Percentiles rank a stretch among this genome's conserved stretches.
Evolutionary conservation across 805 yeast genomes (phyloP).

Genomic region (Ogataea naganishii): DNA sequence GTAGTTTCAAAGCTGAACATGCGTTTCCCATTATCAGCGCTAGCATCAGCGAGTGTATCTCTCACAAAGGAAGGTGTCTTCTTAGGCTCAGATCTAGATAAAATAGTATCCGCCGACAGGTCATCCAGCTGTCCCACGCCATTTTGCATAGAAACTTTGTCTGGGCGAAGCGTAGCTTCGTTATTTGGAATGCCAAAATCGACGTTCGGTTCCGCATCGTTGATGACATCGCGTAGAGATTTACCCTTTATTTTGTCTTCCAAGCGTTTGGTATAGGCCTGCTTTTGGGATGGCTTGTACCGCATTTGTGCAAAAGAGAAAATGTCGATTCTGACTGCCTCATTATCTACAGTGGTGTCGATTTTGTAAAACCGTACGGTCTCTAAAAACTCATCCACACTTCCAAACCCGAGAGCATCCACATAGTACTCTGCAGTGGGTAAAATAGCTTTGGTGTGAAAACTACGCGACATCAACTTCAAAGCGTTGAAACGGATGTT

Average conservation of each 20-base stretch:
- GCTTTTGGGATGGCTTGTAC: conserved; percentile 27
- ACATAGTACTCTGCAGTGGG: conserved; percentile 35
- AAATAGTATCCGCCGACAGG: too few relatives aligned
- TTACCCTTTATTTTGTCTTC: conserved; percentile 28
- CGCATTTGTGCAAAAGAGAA: conserved; percentile 26
- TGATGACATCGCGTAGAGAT: conserved; percentile 27
- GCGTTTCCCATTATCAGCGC: too few relatives aligned
- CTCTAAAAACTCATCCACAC: conserved; percentile 37
- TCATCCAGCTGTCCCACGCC: too few relatives aligned
- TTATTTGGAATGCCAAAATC: conserved; percentile 9
- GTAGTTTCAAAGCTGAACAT: too few relatives aligned
- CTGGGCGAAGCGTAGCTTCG: not conserved
- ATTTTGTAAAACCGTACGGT: conserved; percentile 63
- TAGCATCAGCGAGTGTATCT: too few relatives aligned
- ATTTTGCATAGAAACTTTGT: too few relatives aligned
- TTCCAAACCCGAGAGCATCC: conserved; percentile 58
- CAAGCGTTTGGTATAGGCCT: conserved; percentile 34
- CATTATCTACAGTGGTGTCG: conserved; percentile 27
- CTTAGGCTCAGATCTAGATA: too few relatives aligned
- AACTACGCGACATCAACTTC: conserved; percentile 52
- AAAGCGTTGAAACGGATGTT: conserved; percentile 71
- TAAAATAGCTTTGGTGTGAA: conserved; percentile 65
- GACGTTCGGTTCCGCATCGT: conserved; percentile 24
- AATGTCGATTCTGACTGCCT: conserved; percentile 29
- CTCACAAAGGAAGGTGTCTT: too few relatives aligned